Evolutionary conservation across 2,329 filamentous ascomycete species (phyloP).

Genomic region (Fusarium marasasianum): DNA sequence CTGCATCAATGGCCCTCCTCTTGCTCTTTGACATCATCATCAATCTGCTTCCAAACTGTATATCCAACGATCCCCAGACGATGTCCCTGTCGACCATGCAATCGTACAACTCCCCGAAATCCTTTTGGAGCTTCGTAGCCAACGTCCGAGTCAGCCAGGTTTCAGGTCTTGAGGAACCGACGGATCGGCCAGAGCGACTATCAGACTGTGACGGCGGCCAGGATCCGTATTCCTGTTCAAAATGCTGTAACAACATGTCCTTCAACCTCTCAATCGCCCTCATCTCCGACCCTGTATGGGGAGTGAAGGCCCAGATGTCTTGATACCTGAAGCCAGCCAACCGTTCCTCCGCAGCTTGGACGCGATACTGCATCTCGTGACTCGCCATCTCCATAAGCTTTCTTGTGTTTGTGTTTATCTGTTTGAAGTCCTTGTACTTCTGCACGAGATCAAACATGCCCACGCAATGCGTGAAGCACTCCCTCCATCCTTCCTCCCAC

Average conservation of each 20-base stretch:
- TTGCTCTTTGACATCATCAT: constrained; percentile 64
- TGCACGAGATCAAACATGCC: constrained; percentile 70
- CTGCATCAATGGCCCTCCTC: constrained; percentile 59
- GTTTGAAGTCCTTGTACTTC: constrained; percentile 63
- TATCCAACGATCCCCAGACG: constrained; percentile 71
- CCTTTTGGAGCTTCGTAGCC: constrained; percentile 66
- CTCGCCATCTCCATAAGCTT: constrained; percentile 70
- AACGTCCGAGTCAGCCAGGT: constrained; percentile 71
- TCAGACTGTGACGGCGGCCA: constrained; percentile 61
- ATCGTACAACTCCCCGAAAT: constrained; percentile 76
- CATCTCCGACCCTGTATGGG: constrained; percentile 59
- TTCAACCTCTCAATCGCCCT: constrained; percentile 68
- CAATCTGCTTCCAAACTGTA: constrained; percentile 70
- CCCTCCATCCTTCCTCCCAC: constrained; percentile 74
- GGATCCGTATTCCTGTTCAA: constrained; percentile 62
- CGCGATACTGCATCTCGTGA: constrained; percentile 68
- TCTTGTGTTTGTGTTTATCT: constrained; percentile 68
- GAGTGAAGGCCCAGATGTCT: constrained; percentile 66
- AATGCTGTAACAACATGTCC: constrained; percentile 68
- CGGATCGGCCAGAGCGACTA: constrained; percentile 4
- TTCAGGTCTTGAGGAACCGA: constrained; percentile 52
- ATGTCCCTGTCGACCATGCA: constrained; percentile 75
- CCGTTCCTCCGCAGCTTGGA: constrained; percentile 70
- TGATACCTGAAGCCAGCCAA: constrained; percentile 67
- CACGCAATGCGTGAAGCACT: constrained; percentile 72